Conservation (phyloP, 176 grass and related monocot genomes). For the Bothriochloa decipiens region DNA sequence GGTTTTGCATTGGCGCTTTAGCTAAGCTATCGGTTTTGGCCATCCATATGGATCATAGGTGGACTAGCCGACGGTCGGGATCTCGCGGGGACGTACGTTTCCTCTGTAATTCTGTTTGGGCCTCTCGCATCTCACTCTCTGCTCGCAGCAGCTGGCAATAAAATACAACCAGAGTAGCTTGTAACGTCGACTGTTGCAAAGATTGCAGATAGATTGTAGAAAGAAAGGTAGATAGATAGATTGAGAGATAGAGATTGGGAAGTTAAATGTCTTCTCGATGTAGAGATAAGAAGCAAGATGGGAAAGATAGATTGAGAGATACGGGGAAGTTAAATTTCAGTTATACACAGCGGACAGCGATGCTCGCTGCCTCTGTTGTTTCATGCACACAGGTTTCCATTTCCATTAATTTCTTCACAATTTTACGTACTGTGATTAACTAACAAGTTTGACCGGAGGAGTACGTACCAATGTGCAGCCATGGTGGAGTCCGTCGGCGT, state of each 20-base stretch:
- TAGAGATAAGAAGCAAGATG: too few species aligned
- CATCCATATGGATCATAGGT: background rate
- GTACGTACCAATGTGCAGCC: background rate
- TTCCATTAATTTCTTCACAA: background rate
- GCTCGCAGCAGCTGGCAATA: background rate
- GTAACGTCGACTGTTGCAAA: background rate
- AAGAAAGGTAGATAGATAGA: too few species aligned
- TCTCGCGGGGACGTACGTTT: too few species aligned
- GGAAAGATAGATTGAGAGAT: too few species aligned
- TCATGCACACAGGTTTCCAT: background rate
- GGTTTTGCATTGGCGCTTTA: too few species aligned
- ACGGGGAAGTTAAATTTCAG: background rate
- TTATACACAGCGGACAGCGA: background rate
- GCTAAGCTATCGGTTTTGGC: background rate
- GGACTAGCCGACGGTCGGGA: too few species aligned
- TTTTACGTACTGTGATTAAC: background rate
- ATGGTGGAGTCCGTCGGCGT: conserved; percentile 41
- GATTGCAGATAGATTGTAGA: background rate
- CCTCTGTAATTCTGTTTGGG: too few species aligned
- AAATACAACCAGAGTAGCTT: background rate
- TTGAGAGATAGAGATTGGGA: background rate
- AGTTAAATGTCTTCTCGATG: background rate
- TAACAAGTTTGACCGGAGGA: background rate
- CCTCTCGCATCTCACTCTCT: too few species aligned
- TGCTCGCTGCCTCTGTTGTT: background rate